Percentiles rank a stretch among this genome's conserved stretches.
Conservation (phyloP, 352 stramenopile species). For the Globisporangium irregulare region DNA sequence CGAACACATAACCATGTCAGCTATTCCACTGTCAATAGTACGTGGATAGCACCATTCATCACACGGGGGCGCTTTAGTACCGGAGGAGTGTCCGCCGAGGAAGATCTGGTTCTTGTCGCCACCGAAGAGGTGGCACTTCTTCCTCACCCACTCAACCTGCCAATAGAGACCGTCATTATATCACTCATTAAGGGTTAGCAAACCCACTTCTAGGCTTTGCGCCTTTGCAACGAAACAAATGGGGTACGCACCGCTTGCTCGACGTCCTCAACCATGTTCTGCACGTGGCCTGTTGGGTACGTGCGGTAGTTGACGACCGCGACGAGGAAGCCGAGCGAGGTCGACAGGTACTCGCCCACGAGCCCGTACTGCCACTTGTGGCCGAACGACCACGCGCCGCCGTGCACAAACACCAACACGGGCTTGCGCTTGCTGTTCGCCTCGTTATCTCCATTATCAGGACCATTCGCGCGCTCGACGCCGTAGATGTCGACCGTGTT, state of each 20-base stretch:
- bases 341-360: constrained; percentile 54
- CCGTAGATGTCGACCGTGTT: constrained; percentile 66
- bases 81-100: constrained; percentile 67
- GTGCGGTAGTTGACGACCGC: constrained; percentile 90
- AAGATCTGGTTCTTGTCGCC: constrained; percentile 50
- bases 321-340: constrained; percentile 61
- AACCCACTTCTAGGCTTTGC: background rate
- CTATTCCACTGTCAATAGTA: background rate
- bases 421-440: constrained; percentile 24
- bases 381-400: constrained; percentile 82
- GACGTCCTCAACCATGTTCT: constrained; percentile 89
- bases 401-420: constrained; percentile 90
- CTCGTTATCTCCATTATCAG: constrained; percentile 7
- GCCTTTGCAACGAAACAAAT: background rate
- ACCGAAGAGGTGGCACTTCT: constrained; percentile 42
- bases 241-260: constrained; percentile 48
- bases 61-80: background rate
- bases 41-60: background rate
- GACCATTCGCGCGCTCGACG: constrained; percentile 16
- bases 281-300: constrained; percentile 78
- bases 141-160: constrained; percentile 56
- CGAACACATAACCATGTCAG: background rate
- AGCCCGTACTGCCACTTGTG: constrained; percentile 80
- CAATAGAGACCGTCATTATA: background rate
- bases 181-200: background rate